Evolutionary conservation across 257 asterid species (phyloP), one percentile per base, ranked within the genome.

Genomic region (Scutellaria galericulata): DNA sequence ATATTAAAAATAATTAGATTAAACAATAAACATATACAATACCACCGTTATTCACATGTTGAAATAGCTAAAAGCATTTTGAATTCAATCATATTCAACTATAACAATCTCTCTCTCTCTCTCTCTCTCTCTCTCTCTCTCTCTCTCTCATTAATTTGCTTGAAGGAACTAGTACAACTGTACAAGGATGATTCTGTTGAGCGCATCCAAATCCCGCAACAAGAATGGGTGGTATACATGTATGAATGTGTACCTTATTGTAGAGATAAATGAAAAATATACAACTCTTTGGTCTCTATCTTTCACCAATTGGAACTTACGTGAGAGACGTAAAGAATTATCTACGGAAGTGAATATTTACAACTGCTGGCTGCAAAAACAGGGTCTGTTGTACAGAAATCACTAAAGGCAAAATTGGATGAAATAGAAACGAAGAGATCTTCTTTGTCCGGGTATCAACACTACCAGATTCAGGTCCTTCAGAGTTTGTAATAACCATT

Each of bases 261-360:
- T 14, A 75, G 31, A 66, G 66, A 54, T 45, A 66, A 27, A 59
- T 52, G 48, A 37, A 52, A 12, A 59, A 62, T 51, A 13, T 68
- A 63, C 62, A 65, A 11, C 24, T 35, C 58, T 39, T 69, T 40
- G 6, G 57, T 10, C 53, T 56, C 44, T 57, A 53, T 42, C 64
- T 42, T 65, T 52, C 57, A 53, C 77, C 71, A 52, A 44, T 44
- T n/a, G 52, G 42, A 70, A 70, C 9, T 48, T 69, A 52, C n/a
- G 35, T 31, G 46, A 20, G 10, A 18, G 7, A 64, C 63, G 57
- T 7, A 45, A 41, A 59, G 58, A 68, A 75, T 18, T 66, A 93
- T 79, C 87, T 77, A 60, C 97, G 99, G 64, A 90, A 88, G 80
- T 95, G 99, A 79, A 95, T 95, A 90, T 95, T 95, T 71, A 95